Base-by-base conservation (phyloP, 371 early-diverging fungal species). In the Rhizopus microsporus region DNA sequence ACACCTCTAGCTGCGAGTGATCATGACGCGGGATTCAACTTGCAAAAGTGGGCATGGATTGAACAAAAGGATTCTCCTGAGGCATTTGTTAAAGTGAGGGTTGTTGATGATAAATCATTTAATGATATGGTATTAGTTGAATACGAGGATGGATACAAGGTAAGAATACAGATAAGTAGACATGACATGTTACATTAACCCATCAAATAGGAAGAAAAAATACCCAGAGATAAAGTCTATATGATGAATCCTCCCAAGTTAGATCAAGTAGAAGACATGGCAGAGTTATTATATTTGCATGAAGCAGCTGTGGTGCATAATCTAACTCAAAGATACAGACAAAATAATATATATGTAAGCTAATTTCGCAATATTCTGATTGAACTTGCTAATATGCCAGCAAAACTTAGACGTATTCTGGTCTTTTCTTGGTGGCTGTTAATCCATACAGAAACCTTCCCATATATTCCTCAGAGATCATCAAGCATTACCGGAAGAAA, bases 221-320 rank as follows among this genome's bases (percentile, higher is more conserved):
- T 63, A 8, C 32, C 50, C 5, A 61, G 49, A 50, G 90, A 88
- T 57, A 88, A 90, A 46, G 87, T 94, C 2, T 91, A 94, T 55
- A 94, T 97, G 75, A 97, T 98, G 91, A 99, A 99, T 62, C 99
- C 99, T 35, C 95, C 97, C 40, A 99, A 99, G 78, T 99, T 99
- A 72, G 99, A 99, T 72, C 85, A 88, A 60, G 94, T 91, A 43
- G 99, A 98, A 46, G 99, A 99, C 80, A 95, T 99, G 97, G 99
- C 99, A 23, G 95, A 95, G 51, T 74, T 99, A 65, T 90, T 94
- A 0, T 88, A 99, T 76, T 79, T 99, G 48, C 99, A 99, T 74
- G 99, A 99, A 67, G 96, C 99, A 2, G 93, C 98, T 3, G 99
- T 99, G 6, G 85, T 99, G 29, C 93, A 99, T 80, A 99, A 97